Evolutionary conservation across 2,329 filamentous ascomycete species (phyloP), one percentile per base, ranked within the genome.

Genomic region (Talaromyces sp.): DNA sequence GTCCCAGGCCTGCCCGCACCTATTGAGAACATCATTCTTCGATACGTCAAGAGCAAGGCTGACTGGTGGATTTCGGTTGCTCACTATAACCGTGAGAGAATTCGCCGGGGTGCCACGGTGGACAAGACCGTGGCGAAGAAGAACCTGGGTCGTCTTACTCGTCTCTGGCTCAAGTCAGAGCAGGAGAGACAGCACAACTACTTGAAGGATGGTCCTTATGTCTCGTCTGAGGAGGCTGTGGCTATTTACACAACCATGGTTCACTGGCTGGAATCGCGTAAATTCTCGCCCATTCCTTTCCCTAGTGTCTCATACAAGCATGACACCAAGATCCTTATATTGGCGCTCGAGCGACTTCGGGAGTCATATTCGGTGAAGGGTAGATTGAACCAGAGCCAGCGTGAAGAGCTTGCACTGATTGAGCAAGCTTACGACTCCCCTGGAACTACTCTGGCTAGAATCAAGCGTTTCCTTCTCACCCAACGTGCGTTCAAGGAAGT

Each of bases 51-150:
- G 80, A 93, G 91, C 63, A 99, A 99, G 80, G 94, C 94, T 16
- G 94, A 99, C 72, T 99, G 94, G 95, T 99, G 94, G 94, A 93
- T 99, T 56, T 97, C 92, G 19, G 95, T 99, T 29, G 94, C 94
- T 10, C 94, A 99, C 71, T 99, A 99, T 79, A 99, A 99, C 71
- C 89, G 94, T 66, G 94, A 99, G 78, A 89, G 94, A 72, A 99
- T 99, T 67, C 86, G 94, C 64, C 85, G 94, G 73, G 95, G 94
- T 69, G 95, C 94, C 2, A 99, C 94, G 2, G 94, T 99, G 11
- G 94, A 99, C 73, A 99, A 99, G 80, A 99, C 94, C 3, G 95
- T 99, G 22, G 94, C 94, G 3, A 99, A 99, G 84, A 99, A 99
- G 83, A 99, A 99, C 63, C 82, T 99, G 57, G 94, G 94, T 54